phyloP scores from a whole-genome alignment of 176 grass and related monocot species.

The Musa troglodytarum region DNA sequence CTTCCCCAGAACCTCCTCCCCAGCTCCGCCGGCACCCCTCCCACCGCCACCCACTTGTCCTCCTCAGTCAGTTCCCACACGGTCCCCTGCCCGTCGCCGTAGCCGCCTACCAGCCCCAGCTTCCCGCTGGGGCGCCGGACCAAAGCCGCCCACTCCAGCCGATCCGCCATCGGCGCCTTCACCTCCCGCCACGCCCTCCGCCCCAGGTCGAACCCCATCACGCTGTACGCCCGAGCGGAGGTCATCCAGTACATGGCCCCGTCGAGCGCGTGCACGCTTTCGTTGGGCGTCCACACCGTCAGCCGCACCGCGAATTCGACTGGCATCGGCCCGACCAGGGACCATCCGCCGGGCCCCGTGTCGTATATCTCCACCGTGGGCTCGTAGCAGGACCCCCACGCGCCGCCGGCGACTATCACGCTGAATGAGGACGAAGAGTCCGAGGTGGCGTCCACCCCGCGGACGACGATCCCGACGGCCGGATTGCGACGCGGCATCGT shows the following conservation, averaged over 20 bases:
- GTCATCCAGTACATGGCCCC: slow-evolving; percentile 39
- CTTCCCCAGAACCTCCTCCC: slow-evolving; percentile 13
- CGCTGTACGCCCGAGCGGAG: slow-evolving; percentile 38
- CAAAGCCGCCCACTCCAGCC: slow-evolving; percentile 29
- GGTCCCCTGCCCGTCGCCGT: slow-evolving; percentile 2
- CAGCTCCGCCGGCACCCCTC: slow-evolving; percentile 25
- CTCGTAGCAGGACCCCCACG: slow-evolving; percentile 23
- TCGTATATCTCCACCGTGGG: slow-evolving; percentile 34
- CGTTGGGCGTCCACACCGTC: slow-evolving; percentile 41
- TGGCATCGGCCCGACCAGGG: slow-evolving; percentile 26
- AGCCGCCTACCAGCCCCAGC: slow-evolving; percentile 32
- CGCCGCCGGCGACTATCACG: slow-evolving; percentile 30
- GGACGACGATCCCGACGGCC: slow-evolving; percentile 23
- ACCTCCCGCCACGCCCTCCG: slow-evolving; percentile 35
- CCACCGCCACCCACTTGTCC: slow-evolving; percentile 3
- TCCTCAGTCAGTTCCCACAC: slow-evolving; percentile 30
- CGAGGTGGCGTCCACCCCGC: not conserved
- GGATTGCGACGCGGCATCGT: slow-evolving; percentile 26
- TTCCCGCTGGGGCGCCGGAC: slow-evolving; percentile 20
- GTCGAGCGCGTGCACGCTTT: slow-evolving; percentile 28
- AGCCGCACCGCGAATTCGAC: slow-evolving; percentile 35
- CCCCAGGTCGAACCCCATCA: slow-evolving; percentile 29
- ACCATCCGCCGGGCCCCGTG: slow-evolving; percentile 18
- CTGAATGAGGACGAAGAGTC: slow-evolving; percentile 14
- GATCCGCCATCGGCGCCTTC: slow-evolving; percentile 35